Evolutionary conservation across 177 flowering plant genomes (phyloP).

Genomic region (Telopea speciosissima): DNA sequence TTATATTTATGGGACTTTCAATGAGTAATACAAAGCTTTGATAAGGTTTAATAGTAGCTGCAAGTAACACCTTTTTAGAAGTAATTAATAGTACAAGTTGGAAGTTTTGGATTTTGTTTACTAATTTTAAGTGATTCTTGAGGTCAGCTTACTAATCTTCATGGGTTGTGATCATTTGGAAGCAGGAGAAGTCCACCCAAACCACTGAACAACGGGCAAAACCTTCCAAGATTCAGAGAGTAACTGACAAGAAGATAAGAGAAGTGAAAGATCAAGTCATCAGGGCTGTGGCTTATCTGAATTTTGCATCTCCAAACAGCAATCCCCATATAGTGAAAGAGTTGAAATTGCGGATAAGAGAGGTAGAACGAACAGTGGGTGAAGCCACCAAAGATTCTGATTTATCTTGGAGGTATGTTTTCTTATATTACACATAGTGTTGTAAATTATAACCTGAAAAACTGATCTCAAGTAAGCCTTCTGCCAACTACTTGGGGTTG

Average conservation of each 20-base stretch:
- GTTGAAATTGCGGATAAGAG: conserved; percentile 66
- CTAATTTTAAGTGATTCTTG: neutral
- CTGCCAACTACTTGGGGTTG: neutral
- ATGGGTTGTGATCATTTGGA: neutral
- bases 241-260: conserved; percentile 57
- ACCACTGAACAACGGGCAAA: conserved; percentile 19
- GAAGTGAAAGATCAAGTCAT: conserved; percentile 78
- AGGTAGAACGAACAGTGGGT: conserved; percentile 66
- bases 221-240: conserved; percentile 21
- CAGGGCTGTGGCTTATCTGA: conserved; percentile 75
- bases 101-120: neutral
- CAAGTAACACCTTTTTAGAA: neutral
- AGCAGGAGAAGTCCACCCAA: conserved; percentile 28
- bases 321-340: conserved; percentile 77
- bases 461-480: neutral
- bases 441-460: neutral
- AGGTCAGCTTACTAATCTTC: neutral
- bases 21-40: neutral
- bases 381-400: conserved; percentile 68
- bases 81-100: neutral
- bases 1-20: too few species aligned
- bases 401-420: conserved; percentile 62
- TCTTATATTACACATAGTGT: too few species aligned
- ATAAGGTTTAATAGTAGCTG: neutral
- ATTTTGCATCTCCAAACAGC: conserved; percentile 52